Evolutionary conservation across 495 filamentous ascomycete genomes (phyloP).

Genomic region (Penicillium psychrofluorescens): DNA sequence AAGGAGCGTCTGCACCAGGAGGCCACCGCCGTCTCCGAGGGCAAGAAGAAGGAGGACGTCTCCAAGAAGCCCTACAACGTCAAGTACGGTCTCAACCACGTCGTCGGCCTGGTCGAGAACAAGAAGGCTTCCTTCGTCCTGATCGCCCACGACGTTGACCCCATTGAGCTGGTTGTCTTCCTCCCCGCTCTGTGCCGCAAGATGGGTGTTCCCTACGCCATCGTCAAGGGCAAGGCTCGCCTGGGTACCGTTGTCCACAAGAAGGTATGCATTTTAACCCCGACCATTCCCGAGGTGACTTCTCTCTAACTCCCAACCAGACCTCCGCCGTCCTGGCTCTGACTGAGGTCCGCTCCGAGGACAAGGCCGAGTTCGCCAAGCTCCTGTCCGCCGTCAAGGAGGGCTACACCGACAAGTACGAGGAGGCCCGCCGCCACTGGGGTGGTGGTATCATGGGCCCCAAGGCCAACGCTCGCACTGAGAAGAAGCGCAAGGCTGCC

Average conservation of each 20-base stretch:
- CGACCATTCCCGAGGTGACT: neutral
- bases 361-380: conserved; percentile 96
- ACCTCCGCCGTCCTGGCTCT: conserved; percentile 93
- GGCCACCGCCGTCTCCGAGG: conserved; percentile 91
- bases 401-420: conserved; percentile 92
- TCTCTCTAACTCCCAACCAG: conserved; percentile 29
- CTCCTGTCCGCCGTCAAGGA: conserved; percentile 95
- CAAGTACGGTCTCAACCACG: conserved; percentile 99
- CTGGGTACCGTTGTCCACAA: conserved; percentile 99
- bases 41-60: conserved; percentile 99
- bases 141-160: conserved; percentile 99
- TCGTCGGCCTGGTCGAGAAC: conserved; percentile 99
- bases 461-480: conserved; percentile 87
- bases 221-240: conserved; percentile 99
- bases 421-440: conserved; percentile 90
- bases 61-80: conserved; percentile 99
- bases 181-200: conserved; percentile 98
- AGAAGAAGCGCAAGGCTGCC: conserved; percentile 95
- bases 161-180: conserved; percentile 99
- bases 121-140: conserved; percentile 98
- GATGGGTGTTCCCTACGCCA: conserved; percentile 99
- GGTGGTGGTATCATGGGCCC: conserved; percentile 99
- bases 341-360: conserved; percentile 93
- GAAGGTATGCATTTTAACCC: conserved; percentile 55
- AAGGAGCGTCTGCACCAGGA: conserved; percentile 98